Percentiles rank a stretch among this genome's conserved stretches.
Evolutionary conservation across 225 moss, liverwort and hornwort genomes (phyloP).

Genomic region (Ulota crispa): DNA sequence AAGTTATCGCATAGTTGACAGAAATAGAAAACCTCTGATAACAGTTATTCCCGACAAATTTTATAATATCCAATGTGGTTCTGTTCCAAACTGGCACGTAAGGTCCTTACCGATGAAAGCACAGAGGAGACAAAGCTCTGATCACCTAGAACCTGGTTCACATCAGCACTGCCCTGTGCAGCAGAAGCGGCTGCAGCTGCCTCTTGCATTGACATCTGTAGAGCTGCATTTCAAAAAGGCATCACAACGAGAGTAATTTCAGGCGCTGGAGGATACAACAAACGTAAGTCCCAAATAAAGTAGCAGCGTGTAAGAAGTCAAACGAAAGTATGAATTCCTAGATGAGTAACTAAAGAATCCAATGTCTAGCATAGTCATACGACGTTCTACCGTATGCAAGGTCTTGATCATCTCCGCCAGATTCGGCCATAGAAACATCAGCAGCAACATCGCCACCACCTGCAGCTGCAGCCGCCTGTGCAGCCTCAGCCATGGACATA

Average conservation of each 20-base stretch:
- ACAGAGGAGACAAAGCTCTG: conserved; percentile 94
- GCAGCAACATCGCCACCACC: conserved; percentile 52
- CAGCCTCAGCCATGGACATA: conserved; percentile 89
- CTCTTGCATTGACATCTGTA: conserved; percentile 96
- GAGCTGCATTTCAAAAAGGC: conserved; percentile 55
- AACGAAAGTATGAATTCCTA: neutral
- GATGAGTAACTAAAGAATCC: neutral
- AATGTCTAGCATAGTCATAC: neutral
- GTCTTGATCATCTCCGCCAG: conserved; percentile 81
- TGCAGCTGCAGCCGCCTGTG: conserved; percentile 63
- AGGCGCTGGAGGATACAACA: neutral
- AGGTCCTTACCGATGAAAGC: conserved; percentile 71
- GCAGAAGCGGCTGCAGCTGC: conserved; percentile 68
- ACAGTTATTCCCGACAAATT: neutral
- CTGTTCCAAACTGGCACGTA: neutral
- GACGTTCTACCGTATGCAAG: conserved; percentile 72
- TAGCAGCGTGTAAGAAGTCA: neutral
- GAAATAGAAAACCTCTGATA: neutral
- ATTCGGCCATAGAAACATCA: conserved; percentile 76
- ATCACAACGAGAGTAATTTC: neutral
- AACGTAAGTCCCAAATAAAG: neutral
- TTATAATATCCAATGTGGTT: neutral
- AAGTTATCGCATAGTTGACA: too few relatives aligned
- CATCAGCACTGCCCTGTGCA: conserved; percentile 66
- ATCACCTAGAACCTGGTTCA: conserved; percentile 88